These are phyloP conservation scores for Argentina anserina DNA, from an alignment of 306 rosid species.

Conservation along the genomic window DNA sequence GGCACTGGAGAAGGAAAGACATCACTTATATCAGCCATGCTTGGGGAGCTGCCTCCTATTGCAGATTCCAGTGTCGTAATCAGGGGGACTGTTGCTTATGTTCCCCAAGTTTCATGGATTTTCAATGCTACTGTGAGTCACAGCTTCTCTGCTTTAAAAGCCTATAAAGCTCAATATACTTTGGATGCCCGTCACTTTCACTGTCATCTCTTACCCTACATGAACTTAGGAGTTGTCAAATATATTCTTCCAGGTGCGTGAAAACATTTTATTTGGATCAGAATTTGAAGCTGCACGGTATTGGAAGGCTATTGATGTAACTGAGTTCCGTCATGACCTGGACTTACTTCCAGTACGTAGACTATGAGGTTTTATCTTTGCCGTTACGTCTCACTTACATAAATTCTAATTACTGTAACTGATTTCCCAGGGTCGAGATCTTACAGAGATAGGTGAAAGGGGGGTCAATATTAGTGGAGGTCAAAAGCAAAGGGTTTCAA, in stretches of 20 bases:
- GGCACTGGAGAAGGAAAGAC: slow-evolving; percentile 96
- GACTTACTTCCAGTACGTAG: slow-evolving; percentile 74
- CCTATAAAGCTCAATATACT: neutral
- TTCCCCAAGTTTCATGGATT: slow-evolving; percentile 97
- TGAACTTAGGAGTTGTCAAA: slow-evolving; percentile 16
- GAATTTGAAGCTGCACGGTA: slow-evolving; percentile 55
- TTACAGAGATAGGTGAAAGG: slow-evolving; percentile 92
- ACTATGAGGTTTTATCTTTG: slow-evolving; percentile 17
- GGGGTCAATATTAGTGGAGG: slow-evolving; percentile 97
- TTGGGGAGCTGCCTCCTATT: slow-evolving; percentile 69
- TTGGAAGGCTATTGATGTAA: slow-evolving; percentile 61
- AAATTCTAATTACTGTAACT: neutral
- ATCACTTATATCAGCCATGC: slow-evolving; percentile 79
- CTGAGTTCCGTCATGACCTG: slow-evolving; percentile 70
- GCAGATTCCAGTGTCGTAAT: slow-evolving; percentile 41
- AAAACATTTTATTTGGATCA: slow-evolving; percentile 82
- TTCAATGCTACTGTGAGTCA: slow-evolving; percentile 86
- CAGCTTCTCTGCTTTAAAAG: slow-evolving; percentile 8
- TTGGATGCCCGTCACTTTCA: neutral
- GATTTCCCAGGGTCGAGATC: slow-evolving; percentile 61
- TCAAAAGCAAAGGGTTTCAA: slow-evolving; percentile 88
- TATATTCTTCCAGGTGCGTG: slow-evolving; percentile 57
- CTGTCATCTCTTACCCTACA: neutral
- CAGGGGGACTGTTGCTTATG: slow-evolving; percentile 88
- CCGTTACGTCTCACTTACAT: slow-evolving; percentile 14